Base-by-base conservation (phyloP, 2,329 filamentous ascomycete genomes). In the Leptographium wingfieldii region DNA sequence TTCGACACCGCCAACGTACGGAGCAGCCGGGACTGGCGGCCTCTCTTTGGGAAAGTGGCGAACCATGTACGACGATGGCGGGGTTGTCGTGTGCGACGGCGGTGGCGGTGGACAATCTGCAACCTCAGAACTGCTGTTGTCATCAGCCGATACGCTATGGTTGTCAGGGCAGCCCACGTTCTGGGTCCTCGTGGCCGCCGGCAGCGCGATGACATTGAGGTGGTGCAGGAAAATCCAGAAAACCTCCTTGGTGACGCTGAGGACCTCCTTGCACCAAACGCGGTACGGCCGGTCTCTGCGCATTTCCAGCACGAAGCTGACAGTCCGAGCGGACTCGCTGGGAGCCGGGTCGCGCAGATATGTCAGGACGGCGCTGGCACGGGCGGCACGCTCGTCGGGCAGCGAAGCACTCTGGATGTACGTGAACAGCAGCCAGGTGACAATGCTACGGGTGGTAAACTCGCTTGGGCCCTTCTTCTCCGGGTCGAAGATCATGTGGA, bases 211-310 rank as follows among this genome's bases (percentile, higher is more conserved):
- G 54, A 96, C 86, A 67, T 97, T 97, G 61, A 95, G 78, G 66
- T 95, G 88, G 73, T 97, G 92, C 59, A 97, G 79, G 75, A 97
- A 99, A 70, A 97, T 97, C 92, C 92, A 99, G 71, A 99, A 99
- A 33, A 97, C 92, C 71, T 99, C 92, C 72, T 96, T 96, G 51
- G 92, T 96, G 55, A 97, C 92, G 67, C 88, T 92, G 62, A 86
- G 86, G 22, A 92, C 84, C 73, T 99, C 94, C 72, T 92, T 94
- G 73, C 87, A 90, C 92, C 92, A 99, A 3, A 95, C 82, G 40
- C 90, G 87, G 72, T 96, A 99, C 0, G 92, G 92, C 0, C 92
- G 83, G 56, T 90, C 83, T 43, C 86, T 85, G 66, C 88, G 87
- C 84, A 97, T 97, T 62, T 92, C 88, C 27, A 92, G 76, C 55